Base-by-base conservation (phyloP, 208 protist species). In the Hexamita inflata region DNA sequence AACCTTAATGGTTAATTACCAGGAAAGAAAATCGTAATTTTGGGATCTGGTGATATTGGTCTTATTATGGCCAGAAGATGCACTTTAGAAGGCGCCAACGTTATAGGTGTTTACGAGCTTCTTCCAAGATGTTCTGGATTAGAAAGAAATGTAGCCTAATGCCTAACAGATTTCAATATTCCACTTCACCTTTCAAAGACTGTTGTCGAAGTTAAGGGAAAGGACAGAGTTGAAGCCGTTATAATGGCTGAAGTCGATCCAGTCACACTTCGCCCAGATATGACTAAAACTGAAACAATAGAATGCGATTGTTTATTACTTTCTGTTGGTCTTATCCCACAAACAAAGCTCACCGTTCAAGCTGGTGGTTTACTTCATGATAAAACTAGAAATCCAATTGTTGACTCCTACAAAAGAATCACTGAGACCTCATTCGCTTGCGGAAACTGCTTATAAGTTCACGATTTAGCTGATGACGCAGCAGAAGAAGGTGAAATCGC, bases 41-140 rank as follows among this genome's bases (percentile, higher is more conserved):
- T 74, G 32, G 76, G 76, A 11, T 74, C 64, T 62, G 76, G 76
- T 1, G 76, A 79, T 70, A 74, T 74, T 40, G 76, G 76, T 29
- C 42, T 79, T 0, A 70, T 79, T 45, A 74, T 74, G 64, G 76
- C 76, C 30, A 40, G 76, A 49, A 42, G 64, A 35, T 58, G 34
- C 40, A 49, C 76, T 28, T 34, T 79, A 28, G 59, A 70, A 42
- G 76, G 76, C 4, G 68, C 58, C n/a, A 29, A 75, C 29, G 76
- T 79, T 19, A 15, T 79, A 28, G 76, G 76, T n/a, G 64, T 79
- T 1, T 79, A 73, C 49, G 76, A 79, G 49, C 64, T 65, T 15
- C 26, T 42, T 1, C 35, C 49, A 38, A 40, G 39, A 4, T 38
- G 32, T 0, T 59, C 32, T 19, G 76, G 76, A 0, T 24, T 74